Conservation (phyloP, 306 rosid species). For the Citrullus amarus region DNA sequence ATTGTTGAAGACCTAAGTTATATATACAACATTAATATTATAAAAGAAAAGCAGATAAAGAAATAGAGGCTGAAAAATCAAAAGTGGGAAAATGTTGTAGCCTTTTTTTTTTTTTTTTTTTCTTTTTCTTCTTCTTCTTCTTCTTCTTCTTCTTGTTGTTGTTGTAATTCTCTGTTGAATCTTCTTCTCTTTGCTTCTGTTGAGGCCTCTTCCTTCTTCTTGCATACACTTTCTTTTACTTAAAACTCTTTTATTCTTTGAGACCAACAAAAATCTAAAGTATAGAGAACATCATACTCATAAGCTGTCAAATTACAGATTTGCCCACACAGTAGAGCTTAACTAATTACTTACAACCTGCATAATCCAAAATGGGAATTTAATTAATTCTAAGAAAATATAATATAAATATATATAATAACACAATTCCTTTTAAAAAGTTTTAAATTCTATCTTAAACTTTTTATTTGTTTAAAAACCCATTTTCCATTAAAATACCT, state of each 20-base stretch:
- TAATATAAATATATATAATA: background rate
- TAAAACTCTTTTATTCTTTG: background rate
- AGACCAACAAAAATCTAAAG: background rate
- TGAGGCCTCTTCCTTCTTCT: background rate
- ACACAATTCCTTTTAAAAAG: too few relatives aligned
- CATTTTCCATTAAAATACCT: too few relatives aligned
- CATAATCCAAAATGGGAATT: conserved; percentile 1
- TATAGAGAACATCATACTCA: background rate
- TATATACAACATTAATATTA: background rate
- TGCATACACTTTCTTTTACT: background rate
- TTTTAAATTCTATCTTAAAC: too few relatives aligned
- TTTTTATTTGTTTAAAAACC: too few relatives aligned
- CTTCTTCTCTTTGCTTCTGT: background rate
- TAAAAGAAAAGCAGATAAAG: background rate
- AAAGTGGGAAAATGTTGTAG: background rate
- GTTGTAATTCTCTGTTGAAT: background rate
- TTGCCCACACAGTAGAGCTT: background rate
- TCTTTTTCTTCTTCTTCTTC: background rate
- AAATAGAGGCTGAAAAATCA: background rate
- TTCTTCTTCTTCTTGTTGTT: too few relatives aligned
- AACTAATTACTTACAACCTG: conserved; percentile 50
- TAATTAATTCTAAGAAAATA: background rate
- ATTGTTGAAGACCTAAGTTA: background rate
- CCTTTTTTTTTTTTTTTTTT: background rate
- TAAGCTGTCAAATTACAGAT: background rate